Evolutionary conservation across 2,329 filamentous ascomycete genomes (phyloP), one percentile per base, ranked within the genome.

Genomic region (Myotisia sp.): DNA sequence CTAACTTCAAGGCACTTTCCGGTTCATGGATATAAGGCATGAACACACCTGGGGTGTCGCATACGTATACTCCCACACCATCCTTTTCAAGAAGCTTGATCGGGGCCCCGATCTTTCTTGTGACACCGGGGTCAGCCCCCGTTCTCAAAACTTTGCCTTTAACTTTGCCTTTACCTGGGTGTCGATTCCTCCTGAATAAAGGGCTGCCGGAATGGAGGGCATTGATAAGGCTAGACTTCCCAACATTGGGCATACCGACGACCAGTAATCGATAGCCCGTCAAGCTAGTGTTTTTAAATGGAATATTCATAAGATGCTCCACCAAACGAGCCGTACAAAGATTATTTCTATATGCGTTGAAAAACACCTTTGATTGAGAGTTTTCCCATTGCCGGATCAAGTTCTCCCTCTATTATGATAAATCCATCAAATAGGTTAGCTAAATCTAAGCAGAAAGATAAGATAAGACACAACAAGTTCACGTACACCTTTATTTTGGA

Each of bases 171-270:
- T 34, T 65, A 17, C 18, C 34, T 10, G 17, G 12, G n/a, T n/a
- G n/a, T 28, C 26, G 9, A n/a, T n/a, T n/a, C 26, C n/a, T 24
- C n/a, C 22, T 7, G 22, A 24, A 24, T 16, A 28, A 20, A 13
- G 29, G 21, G 22, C 19, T 32, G 21, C 18, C 24, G 26, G 67
- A 70, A 13, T 90, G 77, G 31, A 95, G 68, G 10, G 76, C 72
- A 55, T 98, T 98, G 26, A 98, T 72, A n/a, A 98, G 66, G 1
- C 86, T 85, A 29, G 83, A 92, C 60, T 98, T 98, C 22, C 90
- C 90, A 0, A 93, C 83, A 52, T 98, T 98, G 22, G 90, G 90
- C 86, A 98, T 94, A 36, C 90, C 90, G 9, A 95, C 86, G 1
- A 95, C 73, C 55, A 98, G 71, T 37, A 85, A 72, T 31, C 85